Conservation (phyloP, 345 rosid genomes). For the Syzygium grande region DNA sequence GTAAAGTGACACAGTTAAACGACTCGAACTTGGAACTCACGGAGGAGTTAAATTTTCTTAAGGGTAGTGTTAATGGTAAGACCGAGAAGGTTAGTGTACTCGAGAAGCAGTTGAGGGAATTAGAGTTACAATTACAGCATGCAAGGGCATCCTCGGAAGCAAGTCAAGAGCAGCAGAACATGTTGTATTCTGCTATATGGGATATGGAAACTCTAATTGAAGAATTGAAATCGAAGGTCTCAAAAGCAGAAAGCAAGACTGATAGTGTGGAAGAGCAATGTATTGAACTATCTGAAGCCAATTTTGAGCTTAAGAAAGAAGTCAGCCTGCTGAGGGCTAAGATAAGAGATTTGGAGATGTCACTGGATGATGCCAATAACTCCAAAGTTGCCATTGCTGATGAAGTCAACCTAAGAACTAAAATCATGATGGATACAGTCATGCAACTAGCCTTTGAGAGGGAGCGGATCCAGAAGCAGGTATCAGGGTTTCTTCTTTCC, state of each 20-base stretch:
- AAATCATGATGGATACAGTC: conserved; percentile 64
- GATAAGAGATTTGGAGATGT: conserved; percentile 39
- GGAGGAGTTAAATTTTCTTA: conserved; percentile 77
- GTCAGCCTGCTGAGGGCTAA: conserved; percentile 39
- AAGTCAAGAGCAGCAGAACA: conserved; percentile 88
- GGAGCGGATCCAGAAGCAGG: conserved; percentile 83
- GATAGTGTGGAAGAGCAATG: conserved; percentile 77
- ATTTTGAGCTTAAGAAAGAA: conserved; percentile 55
- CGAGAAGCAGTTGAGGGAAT: conserved; percentile 77
- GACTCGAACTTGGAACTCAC: conserved; percentile 68
- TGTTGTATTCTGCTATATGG: conserved; percentile 96
- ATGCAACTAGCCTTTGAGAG: conserved; percentile 62
- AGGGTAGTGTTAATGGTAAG: conserved; percentile 43
- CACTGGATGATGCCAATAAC: conserved; percentile 41
- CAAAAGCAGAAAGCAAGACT: conserved; percentile 72
- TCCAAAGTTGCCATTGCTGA: conserved; percentile 45
- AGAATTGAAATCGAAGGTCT: conserved; percentile 83
- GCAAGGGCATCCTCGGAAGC: conserved; percentile 72
- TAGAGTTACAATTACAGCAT: conserved; percentile 60
- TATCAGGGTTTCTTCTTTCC: conserved; percentile 6
- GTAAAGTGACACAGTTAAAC: conserved; percentile 51
- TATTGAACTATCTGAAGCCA: conserved; percentile 48
- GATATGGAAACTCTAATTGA: conserved; percentile 97
- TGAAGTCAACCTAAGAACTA: conserved; percentile 52
- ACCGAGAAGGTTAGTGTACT: conserved; percentile 63